These are phyloP conservation scores for Monosporascus sp. DNA, from an alignment of 2,329 filamentous ascomycete genomes.

Conservation along the genomic window DNA sequence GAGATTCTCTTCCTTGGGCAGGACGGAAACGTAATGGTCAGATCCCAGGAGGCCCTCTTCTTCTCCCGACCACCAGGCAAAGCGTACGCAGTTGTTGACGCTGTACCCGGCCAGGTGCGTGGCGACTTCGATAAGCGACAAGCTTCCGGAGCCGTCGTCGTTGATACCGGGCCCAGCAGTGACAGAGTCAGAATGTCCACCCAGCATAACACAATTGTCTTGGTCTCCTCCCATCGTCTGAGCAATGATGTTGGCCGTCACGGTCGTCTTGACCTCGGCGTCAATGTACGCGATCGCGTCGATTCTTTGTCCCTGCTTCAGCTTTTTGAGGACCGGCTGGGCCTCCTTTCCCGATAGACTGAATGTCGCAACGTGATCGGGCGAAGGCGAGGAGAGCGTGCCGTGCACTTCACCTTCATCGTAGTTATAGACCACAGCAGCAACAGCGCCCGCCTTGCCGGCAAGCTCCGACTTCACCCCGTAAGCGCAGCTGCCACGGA, in stretches of 20 bases:
- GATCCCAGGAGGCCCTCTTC: slow-evolving; percentile 61
- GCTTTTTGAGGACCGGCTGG: slow-evolving; percentile 44
- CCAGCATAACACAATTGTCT: slow-evolving; percentile 61
- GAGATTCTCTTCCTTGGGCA: slow-evolving; percentile 52
- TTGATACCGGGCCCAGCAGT: slow-evolving; percentile 67
- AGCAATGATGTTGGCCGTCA: slow-evolving; percentile 56
- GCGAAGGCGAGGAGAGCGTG: slow-evolving; percentile 58
- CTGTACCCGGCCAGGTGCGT: slow-evolving; percentile 50
- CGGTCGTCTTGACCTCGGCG: slow-evolving; percentile 46
- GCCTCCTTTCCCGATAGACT: slow-evolving; percentile 59
- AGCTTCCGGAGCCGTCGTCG: slow-evolving; percentile 66
- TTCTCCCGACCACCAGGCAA: slow-evolving; percentile 64
- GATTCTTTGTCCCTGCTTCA: slow-evolving; percentile 45
- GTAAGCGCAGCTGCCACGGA: slow-evolving; percentile 66
- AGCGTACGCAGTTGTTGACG: slow-evolving; percentile 61
- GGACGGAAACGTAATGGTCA: slow-evolving; percentile 52
- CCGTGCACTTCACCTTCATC: slow-evolving; percentile 57
- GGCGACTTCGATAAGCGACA: slow-evolving; percentile 58
- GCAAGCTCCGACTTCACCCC: slow-evolving; percentile 65
- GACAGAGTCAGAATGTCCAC: slow-evolving; percentile 60
- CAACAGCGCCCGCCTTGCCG: slow-evolving; percentile 62
- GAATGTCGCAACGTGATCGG: slow-evolving; percentile 61
- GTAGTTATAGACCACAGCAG: slow-evolving; percentile 71
- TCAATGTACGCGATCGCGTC: slow-evolving; percentile 56
- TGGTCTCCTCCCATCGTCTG: slow-evolving; percentile 53